These are phyloP conservation scores for Cyphellophora attinorum DNA, from an alignment of 2,329 filamentous ascomycete species.

Conservation along the genomic window DNA sequence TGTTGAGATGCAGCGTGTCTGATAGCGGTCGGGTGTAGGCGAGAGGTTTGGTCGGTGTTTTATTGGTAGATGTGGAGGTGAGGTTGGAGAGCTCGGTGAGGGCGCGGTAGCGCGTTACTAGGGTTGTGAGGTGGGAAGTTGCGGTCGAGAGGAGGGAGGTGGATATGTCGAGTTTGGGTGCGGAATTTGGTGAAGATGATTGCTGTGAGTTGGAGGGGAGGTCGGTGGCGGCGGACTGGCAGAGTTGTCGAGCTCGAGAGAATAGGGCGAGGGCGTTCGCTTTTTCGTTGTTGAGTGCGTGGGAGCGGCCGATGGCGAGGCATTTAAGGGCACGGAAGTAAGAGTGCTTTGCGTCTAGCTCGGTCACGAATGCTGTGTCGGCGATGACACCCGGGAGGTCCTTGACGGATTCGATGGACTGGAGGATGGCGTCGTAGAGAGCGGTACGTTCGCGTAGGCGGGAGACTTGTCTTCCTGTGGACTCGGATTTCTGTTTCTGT, in stretches of 20 bases:
- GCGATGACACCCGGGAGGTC: slow-evolving; percentile 84
- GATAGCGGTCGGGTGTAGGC: slow-evolving; percentile 52
- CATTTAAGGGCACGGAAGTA: slow-evolving; percentile 91
- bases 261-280: slow-evolving; percentile 80
- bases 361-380: slow-evolving; percentile 64
- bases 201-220: slow-evolving; percentile 26
- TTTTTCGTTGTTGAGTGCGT: slow-evolving; percentile 61
- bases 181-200: slow-evolving; percentile 26
- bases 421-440: slow-evolving; percentile 80
- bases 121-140: slow-evolving; percentile 52
- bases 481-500: slow-evolving; percentile 47
- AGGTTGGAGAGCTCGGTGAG: slow-evolving; percentile 66
- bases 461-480: slow-evolving; percentile 64
- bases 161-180: slow-evolving; percentile 61
- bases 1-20: slow-evolving; percentile 67
- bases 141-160: slow-evolving; percentile 50
- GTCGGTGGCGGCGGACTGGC: slow-evolving; percentile 40
- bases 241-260: slow-evolving; percentile 58
- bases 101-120: slow-evolving; percentile 73
- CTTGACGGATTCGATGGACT: slow-evolving; percentile 82
- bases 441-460: slow-evolving; percentile 78
- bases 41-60: background rate
- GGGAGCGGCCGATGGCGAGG: slow-evolving; percentile 75
- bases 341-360: slow-evolving; percentile 65
- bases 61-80: background rate